Conservation (phyloP, 164 flowering plant genomes). For the Aristolochia californica region DNA sequence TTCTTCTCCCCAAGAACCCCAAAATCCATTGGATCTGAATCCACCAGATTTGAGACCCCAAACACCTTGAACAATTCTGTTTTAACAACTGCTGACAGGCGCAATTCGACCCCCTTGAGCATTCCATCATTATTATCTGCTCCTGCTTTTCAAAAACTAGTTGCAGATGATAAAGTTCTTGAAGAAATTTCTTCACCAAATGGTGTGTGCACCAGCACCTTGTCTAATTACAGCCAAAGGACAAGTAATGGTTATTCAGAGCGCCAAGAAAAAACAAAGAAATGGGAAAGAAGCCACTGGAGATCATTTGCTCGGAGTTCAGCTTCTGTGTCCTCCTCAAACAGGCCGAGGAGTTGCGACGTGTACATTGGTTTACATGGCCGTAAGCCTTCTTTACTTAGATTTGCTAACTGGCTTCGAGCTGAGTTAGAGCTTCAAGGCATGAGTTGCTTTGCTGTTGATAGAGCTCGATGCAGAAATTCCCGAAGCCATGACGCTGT, state of each 20-base stretch:
- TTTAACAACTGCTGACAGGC: slow-evolving; percentile 12
- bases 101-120: slow-evolving; percentile 20
- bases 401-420: slow-evolving; percentile 82
- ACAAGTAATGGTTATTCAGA: slow-evolving; percentile 24
- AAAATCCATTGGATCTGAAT: slow-evolving; percentile 34
- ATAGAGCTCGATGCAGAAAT: slow-evolving; percentile 64
- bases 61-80: slow-evolving; percentile 15
- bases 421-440: slow-evolving; percentile 89
- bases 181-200: slow-evolving; percentile 41
- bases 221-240: slow-evolving; percentile 26
- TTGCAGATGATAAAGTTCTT: not conserved
- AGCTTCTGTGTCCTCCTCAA: slow-evolving; percentile 33
- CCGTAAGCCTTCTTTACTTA: slow-evolving; percentile 54
- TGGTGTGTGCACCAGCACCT: slow-evolving; percentile 26
- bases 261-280: slow-evolving; percentile 33
- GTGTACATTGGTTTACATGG: slow-evolving; percentile 88
- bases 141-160: slow-evolving; percentile 22
- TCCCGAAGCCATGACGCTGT: slow-evolving; percentile 53
- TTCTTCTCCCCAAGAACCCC: slow-evolving; percentile 87
- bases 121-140: slow-evolving; percentile 19
- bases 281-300: slow-evolving; percentile 25
- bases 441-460: slow-evolving; percentile 72
- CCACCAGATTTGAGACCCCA: slow-evolving; percentile 24
- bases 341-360: slow-evolving; percentile 64
- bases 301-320: slow-evolving; percentile 28